A percentile compares a stretch with the other conserved stretches of the same genome.
phyloP scores from a whole-genome alignment of 495 filamentous ascomycete genomes.

The Halenospora varia region DNA sequence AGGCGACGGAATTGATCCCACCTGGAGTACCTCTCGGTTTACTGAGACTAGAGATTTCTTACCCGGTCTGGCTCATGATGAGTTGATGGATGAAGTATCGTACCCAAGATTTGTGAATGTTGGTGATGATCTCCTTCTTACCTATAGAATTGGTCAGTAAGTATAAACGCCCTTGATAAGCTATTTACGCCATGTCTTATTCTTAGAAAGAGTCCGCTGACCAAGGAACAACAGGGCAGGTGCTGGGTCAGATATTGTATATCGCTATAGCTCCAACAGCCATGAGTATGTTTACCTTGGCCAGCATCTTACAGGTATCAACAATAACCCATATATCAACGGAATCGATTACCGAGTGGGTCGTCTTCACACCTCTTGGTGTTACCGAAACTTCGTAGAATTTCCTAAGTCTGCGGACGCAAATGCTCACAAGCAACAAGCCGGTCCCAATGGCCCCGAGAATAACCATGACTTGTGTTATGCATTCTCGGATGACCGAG shows the following conservation, averaged over 20 bases:
- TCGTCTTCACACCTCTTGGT: conserved; percentile 24
- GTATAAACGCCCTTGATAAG: background rate
- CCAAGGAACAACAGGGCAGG: conserved; percentile 11
- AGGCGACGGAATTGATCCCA: conserved; percentile 22
- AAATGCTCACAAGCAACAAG: conserved; percentile 21
- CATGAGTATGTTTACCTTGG: conserved; percentile 26
- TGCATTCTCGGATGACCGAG: conserved; percentile 13
- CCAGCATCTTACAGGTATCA: conserved; percentile 27
- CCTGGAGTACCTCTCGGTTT: conserved; percentile 25
- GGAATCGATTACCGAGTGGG: conserved; percentile 24
- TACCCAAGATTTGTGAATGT: conserved; percentile 31
- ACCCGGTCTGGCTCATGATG: conserved; percentile 21
- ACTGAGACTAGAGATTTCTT: conserved; percentile 20
- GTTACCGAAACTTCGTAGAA: conserved; percentile 16
- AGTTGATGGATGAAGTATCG: conserved; percentile 29
- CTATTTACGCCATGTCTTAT: background rate
- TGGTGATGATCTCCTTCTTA: conserved; percentile 29
- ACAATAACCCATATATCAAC: conserved; percentile 35
- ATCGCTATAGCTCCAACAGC: conserved; percentile 16
- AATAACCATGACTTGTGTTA: conserved; percentile 20
- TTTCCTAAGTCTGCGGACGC: conserved; percentile 3
- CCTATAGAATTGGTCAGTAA: conserved; percentile 30
- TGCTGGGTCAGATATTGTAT: conserved; percentile 18
- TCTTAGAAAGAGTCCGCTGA: background rate
- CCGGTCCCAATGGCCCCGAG: conserved; percentile 22